Percentiles rank a stretch among this genome's conserved stretches.
Evolutionary conservation across 176 grass and related monocot genomes (phyloP).

Genomic region (Ensete glaucum): DNA sequence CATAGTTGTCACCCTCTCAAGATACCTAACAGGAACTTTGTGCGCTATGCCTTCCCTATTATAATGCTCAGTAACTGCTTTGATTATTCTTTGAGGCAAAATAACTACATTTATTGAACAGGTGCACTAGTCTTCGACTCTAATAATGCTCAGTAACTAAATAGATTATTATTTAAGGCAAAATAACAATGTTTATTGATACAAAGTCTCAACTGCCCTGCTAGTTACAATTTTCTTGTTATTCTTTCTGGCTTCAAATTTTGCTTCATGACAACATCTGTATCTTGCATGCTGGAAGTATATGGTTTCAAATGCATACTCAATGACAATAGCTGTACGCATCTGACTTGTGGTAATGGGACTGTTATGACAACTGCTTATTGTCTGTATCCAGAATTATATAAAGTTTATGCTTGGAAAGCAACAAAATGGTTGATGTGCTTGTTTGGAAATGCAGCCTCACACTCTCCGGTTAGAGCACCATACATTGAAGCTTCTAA

Average conservation of each 20-base stretch:
- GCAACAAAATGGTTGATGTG: background rate
- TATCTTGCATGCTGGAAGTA: background rate
- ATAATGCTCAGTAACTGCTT: background rate
- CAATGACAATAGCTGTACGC: background rate
- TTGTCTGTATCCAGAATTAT: background rate
- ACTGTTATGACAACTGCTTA: background rate
- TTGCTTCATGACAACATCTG: background rate
- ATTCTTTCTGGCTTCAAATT: no score
- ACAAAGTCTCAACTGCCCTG: no score
- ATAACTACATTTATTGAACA: background rate
- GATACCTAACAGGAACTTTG: background rate
- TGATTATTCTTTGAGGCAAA: background rate
- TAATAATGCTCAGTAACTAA: no score
- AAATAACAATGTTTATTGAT: no score
- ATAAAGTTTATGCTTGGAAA: background rate
- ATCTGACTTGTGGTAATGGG: background rate
- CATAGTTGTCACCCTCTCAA: background rate
- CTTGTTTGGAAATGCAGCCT: conserved; percentile 36
- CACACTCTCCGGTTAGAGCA: conserved; percentile 67
- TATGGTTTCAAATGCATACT: background rate
- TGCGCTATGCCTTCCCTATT: background rate
- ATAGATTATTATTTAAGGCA: no score
- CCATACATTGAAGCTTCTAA: conserved; percentile 78
- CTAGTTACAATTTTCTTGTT: no score
- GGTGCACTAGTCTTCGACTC: background rate